These are phyloP conservation scores for Corylus avellana DNA, from an alignment of 306 rosid species.

Conservation along the genomic window DNA sequence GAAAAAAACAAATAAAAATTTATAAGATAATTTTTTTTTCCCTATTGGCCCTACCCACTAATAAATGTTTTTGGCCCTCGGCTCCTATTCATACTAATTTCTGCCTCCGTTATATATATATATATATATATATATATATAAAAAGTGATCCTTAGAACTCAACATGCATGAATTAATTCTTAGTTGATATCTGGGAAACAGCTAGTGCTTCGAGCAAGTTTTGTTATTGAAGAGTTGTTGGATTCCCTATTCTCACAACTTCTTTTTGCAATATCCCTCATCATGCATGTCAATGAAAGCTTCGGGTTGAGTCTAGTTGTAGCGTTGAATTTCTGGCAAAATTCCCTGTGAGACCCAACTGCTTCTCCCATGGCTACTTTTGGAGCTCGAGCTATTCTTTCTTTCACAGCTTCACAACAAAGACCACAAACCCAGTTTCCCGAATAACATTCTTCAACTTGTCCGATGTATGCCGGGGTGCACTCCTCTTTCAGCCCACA, in stretches of 20 bases:
- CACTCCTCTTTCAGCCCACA: conserved; percentile 75
- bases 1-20: too few species aligned
- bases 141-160: too few species aligned
- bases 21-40: too few species aligned
- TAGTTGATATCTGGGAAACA: conserved; percentile 37
- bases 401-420: conserved; percentile 73
- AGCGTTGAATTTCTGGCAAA: conserved; percentile 47
- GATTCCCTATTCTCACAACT: conserved; percentile 44
- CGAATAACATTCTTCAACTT: conserved; percentile 37
- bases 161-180: too few species aligned
- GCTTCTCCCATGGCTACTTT: conserved; percentile 41
- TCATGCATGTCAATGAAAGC: conserved; percentile 53
- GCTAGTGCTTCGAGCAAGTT: conserved; percentile 50
- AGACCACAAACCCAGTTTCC: conserved; percentile 85
- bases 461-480: conserved; percentile 42
- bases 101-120: too few species aligned
- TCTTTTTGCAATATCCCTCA: conserved; percentile 61
- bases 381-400: conserved; percentile 26
- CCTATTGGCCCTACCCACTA: too few species aligned
- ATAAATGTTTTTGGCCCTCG: too few species aligned
- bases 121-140: too few species aligned
- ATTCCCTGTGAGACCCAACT: conserved; percentile 43
- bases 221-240: not conserved
- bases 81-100: too few species aligned
- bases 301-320: conserved; percentile 64